Evolutionary conservation across 73 alveolate genomes (phyloP), one percentile per base, ranked within the genome.

Genomic region (Loxodes magnus): DNA sequence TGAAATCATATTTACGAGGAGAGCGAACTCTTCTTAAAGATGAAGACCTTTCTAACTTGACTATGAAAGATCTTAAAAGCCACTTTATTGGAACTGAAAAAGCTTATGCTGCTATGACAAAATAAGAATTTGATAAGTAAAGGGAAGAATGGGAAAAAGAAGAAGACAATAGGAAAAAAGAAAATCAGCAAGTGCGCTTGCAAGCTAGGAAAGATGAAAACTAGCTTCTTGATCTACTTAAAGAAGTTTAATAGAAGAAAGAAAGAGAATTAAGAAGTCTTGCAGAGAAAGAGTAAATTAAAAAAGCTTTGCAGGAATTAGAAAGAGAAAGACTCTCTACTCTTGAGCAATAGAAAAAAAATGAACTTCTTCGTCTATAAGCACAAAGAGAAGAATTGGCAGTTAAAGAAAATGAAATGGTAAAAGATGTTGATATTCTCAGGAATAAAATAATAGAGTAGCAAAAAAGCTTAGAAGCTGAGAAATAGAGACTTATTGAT

Each of bases 201-300:
- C 70, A 80, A 46, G 56, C 66, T 33, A 77, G 64, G 25, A 59
- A 78, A 51, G 91, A 77, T 46, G 81, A 68, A 42, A 53, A 52
- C 16, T 87, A 53, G 7, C 27, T 82, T 12, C 61, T 67, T 35
- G 88, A 72, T 17, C 55, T 82, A 20, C 63, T 82, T 26, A 57
- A 61, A 63, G 95, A 82, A 10, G 68, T 82, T 15, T 87, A 82
- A 65, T 26, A 29, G 28, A 64, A 59, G 25, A 82, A 78, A 58
- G 95, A 82, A 51, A 64, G 68, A 29, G 95, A 82, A 43, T 51
- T 77, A 3, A 73, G 89, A 31, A 90, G 88, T 28, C 46, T 65
- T 43, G 44, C 74, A 6, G 95, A 82, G 29, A 82, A 82, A 59
- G 95, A 82, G 42, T 81, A 73, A 28, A 82, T 82, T 5, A 33